Base-by-base conservation (phyloP, 2,329 filamentous ascomycete species). In the Elsinoe ampelina region DNA sequence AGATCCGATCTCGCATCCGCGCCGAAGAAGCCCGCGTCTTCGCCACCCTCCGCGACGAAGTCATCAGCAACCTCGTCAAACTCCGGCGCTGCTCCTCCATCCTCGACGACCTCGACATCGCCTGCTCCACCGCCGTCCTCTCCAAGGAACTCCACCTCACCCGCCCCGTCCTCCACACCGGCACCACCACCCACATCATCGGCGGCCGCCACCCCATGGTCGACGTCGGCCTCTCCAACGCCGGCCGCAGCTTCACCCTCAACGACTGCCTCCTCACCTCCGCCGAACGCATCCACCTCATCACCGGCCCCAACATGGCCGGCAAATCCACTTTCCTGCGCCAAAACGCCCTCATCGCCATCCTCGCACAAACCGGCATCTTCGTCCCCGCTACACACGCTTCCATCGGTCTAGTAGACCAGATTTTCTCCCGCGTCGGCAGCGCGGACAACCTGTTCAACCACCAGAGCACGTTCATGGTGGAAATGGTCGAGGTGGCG, bases 381-480 rank as follows among this genome's bases (percentile, higher is more conserved):
- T 97, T 91, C 70, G 92, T 98, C 0, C 93, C 93, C 0, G 93
- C 93, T 0, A 81, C 85, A 20, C 87, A 89, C 68, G 92, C 89
- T 2, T 83, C 89, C 64, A 79, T 98, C 22, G 91, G 92, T 1
- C 77, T 98, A 42, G 90, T 96, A n/a, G 93, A 98, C 72, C 89
- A 92, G 65, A 86, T 98, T 55, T 97, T 95, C 75, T 93, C 86
- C 67, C 87, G 93, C 2, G 75, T 67, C 19, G 93, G 93, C 1
- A 95, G 90, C 1, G 93, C 92, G 1, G 95, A 98, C 70, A 92
- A 95, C 68, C 77, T 98, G n/a, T 96, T 87, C 73, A 82, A 84
- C 52, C 87, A 95, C 73, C 91, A 97, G 71, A 95, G 89, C 55
- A 98, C 95, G 0, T 98, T 98, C 72, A 97, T 98, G 93, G 89